Conservation (phyloP, 192 early-diverging fungal genomes). For the Mortierella alpina region DNA sequence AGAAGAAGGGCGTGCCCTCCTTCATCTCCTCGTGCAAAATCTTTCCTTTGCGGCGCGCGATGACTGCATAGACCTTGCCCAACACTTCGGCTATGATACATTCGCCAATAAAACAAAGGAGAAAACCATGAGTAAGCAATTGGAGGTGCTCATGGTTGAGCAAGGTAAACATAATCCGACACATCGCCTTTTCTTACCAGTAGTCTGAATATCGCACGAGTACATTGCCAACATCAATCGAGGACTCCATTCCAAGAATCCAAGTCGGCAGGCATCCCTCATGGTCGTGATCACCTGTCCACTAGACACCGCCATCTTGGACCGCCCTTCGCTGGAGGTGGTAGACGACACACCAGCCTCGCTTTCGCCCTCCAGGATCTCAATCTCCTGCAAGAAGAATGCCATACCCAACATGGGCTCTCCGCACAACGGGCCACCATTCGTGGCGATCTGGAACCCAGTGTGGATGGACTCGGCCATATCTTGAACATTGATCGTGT, state of each 20-base stretch:
- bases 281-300: slow-evolving; percentile 93
- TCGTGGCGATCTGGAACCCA: slow-evolving; percentile 94
- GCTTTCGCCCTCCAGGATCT: slow-evolving; percentile 39
- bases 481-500: slow-evolving; percentile 61
- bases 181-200: slow-evolving; percentile 59
- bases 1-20: slow-evolving; percentile 97
- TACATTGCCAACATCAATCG: slow-evolving; percentile 97
- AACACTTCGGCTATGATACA: slow-evolving; percentile 81
- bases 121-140: neutral
- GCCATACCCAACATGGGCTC: slow-evolving; percentile 92
- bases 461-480: slow-evolving; percentile 85
- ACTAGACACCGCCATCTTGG: slow-evolving; percentile 53
- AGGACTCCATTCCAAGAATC: slow-evolving; percentile 94
- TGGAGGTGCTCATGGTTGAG: neutral
- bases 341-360: slow-evolving; percentile 19
- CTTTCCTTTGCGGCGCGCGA: slow-evolving; percentile 89
- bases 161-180: neutral
- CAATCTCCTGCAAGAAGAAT: slow-evolving; percentile 79
- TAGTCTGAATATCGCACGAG: slow-evolving; percentile 94
- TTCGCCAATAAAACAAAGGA: neutral
- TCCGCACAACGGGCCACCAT: slow-evolving; percentile 90
- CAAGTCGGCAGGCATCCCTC: slow-evolving; percentile 82
- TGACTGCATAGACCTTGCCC: slow-evolving; percentile 95
- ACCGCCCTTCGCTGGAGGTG: slow-evolving; percentile 46
- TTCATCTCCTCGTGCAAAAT: slow-evolving; percentile 96